Base-by-base conservation (phyloP, 2,329 filamentous ascomycete species). In the Exophiala dermatitidis region DNA sequence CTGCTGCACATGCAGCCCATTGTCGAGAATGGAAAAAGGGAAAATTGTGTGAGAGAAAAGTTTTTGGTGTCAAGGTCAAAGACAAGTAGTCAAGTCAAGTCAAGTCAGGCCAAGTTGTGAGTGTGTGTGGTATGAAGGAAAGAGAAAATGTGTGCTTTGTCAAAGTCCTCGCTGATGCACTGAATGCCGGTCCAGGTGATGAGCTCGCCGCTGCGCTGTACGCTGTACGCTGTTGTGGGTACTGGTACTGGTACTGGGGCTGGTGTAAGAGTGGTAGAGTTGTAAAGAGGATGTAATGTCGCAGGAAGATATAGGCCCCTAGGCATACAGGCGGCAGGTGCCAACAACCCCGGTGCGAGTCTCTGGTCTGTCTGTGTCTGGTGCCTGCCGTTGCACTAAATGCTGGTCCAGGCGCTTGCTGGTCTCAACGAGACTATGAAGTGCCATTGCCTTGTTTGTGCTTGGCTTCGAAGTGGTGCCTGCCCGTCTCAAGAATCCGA, bases 1-100 rank as follows among this genome's bases (percentile, higher is more conserved):
- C 42, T 45, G 42, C 42, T 45, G 42, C 42, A 45, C 6, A 45
- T 5, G 28, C 42, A 45, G 31, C 42, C 42, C 42, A 45, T 45
- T 43, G 2, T 43, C 19, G 41, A 8, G n/a, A 43, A 5, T 5
- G 19, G 2, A 26, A 31, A 26, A 36, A 36, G 34, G 6, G 34
- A n/a, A 6, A n/a, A n/a, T 36, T 6, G 34, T 36, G 34, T 36
- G 34, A n/a, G 6, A n/a, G 34, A 6, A 6, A n/a, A n/a, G 34
- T 6, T 36, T 6, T 6, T 36, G 34, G 34, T 36, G n/a, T n/a
- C n/a, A n/a, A n/a, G n/a, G n/a, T n/a, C n/a, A n/a, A n/a, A n/a
- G n/a, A n/a, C n/a, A n/a, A n/a, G n/a, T n/a, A n/a, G n/a, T n/a
- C n/a, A n/a, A n/a, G n/a, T n/a, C n/a, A n/a, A n/a, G n/a, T n/a